phyloP scores from a whole-genome alignment of 345 rosid species.

The Eucalyptus sp. region DNA sequence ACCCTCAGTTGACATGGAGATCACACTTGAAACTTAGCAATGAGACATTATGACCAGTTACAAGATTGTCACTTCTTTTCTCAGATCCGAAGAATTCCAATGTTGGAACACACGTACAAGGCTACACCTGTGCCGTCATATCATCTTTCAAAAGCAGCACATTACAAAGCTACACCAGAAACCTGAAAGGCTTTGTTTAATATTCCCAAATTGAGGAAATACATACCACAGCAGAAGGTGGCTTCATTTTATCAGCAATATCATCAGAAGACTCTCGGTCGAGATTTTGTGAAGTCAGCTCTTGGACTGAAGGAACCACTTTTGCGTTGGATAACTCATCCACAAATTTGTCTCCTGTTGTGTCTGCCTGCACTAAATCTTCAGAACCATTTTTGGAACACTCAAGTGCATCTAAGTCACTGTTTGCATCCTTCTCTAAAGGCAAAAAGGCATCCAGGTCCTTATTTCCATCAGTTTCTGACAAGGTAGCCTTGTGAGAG shows the following conservation, averaged over 20 bases:
- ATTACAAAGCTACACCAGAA: not conserved
- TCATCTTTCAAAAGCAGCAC: not conserved
- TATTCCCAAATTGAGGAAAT: not conserved
- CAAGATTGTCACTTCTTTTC: not conserved
- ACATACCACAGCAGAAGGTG: not conserved
- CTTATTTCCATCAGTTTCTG: constrained; percentile 2
- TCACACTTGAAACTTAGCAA: not conserved
- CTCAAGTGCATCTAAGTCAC: not conserved
- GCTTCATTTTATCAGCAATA: constrained; percentile 1
- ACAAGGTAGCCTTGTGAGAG: constrained; percentile 39
- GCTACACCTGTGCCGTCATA: not conserved
- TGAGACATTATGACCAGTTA: not conserved
- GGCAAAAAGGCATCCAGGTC: not conserved
- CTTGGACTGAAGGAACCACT: constrained; percentile 25
- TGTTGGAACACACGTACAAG: not conserved
- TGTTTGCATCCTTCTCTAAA: not conserved
- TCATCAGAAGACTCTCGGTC: not conserved
- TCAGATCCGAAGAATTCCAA: not conserved
- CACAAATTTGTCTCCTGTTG: not conserved
- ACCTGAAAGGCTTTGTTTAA: not conserved
- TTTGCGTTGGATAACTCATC: constrained; percentile 7
- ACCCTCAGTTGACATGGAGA: not conserved
- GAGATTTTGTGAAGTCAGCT: not conserved
- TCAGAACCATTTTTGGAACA: not conserved
- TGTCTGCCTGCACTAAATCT: not conserved